These are phyloP conservation scores for Melaleuca alternifolia DNA, from an alignment of 345 rosid genomes.

Conservation along the genomic window DNA sequence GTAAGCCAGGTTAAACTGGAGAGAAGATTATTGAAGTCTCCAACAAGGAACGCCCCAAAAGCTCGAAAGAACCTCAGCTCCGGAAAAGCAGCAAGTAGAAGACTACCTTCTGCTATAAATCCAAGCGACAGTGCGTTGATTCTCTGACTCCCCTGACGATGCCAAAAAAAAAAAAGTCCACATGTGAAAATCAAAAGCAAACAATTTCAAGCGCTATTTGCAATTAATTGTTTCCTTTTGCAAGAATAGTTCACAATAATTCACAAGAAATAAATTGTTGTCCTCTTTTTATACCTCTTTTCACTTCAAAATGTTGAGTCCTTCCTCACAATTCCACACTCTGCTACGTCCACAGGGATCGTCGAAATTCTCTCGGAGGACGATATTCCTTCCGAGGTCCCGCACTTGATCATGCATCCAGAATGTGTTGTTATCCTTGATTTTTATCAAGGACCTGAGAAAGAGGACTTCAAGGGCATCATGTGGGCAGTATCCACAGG, in stretches of 20 bases:
- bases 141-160: background rate
- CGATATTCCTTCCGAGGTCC: too few species aligned
- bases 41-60: background rate
- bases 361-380: too few species aligned
- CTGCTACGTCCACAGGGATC: background rate
- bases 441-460: too few species aligned
- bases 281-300: background rate
- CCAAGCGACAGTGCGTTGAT: background rate
- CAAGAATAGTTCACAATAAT: too few species aligned
- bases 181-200: background rate
- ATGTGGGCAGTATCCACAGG: too few species aligned
- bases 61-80: background rate
- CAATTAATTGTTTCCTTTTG: too few species aligned
- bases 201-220: background rate
- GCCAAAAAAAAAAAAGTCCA: background rate
- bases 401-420: too few species aligned
- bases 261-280: background rate
- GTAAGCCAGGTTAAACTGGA: background rate
- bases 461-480: too few species aligned
- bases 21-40: background rate
- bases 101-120: background rate
- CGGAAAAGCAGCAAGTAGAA: background rate
- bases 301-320: rapidly evolving
- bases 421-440: too few species aligned
- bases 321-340: background rate